These are phyloP conservation scores for Tolypocladium pustulatum DNA, from an alignment of 2,329 filamentous ascomycete species.

Conservation along the genomic window DNA sequence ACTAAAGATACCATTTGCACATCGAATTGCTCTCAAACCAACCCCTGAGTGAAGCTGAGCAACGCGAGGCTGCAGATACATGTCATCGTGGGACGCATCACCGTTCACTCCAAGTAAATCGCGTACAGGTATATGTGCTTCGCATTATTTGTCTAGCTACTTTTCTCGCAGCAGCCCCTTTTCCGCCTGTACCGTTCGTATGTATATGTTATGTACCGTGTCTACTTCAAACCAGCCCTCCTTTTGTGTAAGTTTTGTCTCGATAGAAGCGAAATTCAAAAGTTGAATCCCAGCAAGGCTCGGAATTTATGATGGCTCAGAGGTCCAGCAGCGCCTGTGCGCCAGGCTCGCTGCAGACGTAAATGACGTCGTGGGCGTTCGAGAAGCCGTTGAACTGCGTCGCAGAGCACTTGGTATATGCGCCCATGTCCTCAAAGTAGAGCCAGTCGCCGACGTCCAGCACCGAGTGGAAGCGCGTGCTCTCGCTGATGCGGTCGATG, in stretches of 20 bases:
- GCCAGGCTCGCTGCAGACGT: constrained; percentile 87
- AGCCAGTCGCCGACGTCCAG: constrained; percentile 95
- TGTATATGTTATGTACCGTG: background rate
- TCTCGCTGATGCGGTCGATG: constrained; percentile 86
- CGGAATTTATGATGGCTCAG: background rate
- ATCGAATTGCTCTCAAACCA: too few species aligned
- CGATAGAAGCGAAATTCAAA: background rate
- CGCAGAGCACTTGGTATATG: constrained; percentile 96
- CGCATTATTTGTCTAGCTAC: background rate
- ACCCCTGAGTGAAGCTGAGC: too few species aligned
- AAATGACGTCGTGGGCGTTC: constrained; percentile 84
- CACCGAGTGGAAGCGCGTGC: constrained; percentile 63
- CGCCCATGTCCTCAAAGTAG: constrained; percentile 98
- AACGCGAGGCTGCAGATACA: too few species aligned
- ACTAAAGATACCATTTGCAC: too few species aligned
- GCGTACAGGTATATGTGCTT: background rate
- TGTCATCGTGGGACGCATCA: too few species aligned
- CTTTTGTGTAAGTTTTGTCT: background rate
- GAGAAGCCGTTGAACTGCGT: constrained; percentile 97
- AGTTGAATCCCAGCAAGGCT: background rate
- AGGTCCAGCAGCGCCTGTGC: constrained; percentile 57
- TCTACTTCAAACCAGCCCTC: background rate
- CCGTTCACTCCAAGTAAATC: too few species aligned
- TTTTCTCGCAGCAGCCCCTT: background rate
- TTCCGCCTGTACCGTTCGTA: background rate